phyloP scores from a whole-genome alignment of 1,284 basidiomycete species.

The Coniophora puteana region DNA sequence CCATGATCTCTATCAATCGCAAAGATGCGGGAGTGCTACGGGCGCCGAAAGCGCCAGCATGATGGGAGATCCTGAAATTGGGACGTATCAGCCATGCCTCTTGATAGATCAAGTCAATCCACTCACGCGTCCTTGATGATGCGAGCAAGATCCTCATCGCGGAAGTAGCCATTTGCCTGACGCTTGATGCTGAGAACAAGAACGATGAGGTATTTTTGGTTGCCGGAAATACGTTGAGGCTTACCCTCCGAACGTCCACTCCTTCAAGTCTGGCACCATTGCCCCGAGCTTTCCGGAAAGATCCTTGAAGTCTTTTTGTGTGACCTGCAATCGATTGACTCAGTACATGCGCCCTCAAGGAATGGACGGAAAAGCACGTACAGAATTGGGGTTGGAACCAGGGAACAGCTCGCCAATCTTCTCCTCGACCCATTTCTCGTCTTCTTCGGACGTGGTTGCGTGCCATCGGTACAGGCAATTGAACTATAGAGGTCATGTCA shows the following conservation, averaged over 20 bases:
- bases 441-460: slow-evolving; percentile 54
- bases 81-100: neutral
- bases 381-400: slow-evolving; percentile 34
- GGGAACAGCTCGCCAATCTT: slow-evolving; percentile 44
- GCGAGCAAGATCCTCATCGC: slow-evolving; percentile 39
- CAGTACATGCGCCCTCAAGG: no score
- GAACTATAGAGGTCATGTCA: slow-evolving; percentile 35
- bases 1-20: slow-evolving; percentile 42
- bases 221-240: slow-evolving; percentile 7
- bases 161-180: slow-evolving; percentile 31
- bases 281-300: slow-evolving; percentile 17
- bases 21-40: slow-evolving; percentile 37
- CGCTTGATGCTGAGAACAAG: slow-evolving; percentile 21
- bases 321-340: no score
- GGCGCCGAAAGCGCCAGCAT: slow-evolving; percentile 43
- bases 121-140: slow-evolving; percentile 36
- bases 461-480: slow-evolving; percentile 79
- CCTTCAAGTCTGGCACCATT: slow-evolving; percentile 25
- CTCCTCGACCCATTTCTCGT: slow-evolving; percentile 57
- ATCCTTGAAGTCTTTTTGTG: neutral
- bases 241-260: slow-evolving; percentile 33
- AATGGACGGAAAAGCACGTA: no score
- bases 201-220: neutral
- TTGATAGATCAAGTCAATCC: neutral
- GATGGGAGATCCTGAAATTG: slow-evolving; percentile 12